phyloP scores from a whole-genome alignment of 345 rosid genomes.

The Pseudoturritis turrita region DNA sequence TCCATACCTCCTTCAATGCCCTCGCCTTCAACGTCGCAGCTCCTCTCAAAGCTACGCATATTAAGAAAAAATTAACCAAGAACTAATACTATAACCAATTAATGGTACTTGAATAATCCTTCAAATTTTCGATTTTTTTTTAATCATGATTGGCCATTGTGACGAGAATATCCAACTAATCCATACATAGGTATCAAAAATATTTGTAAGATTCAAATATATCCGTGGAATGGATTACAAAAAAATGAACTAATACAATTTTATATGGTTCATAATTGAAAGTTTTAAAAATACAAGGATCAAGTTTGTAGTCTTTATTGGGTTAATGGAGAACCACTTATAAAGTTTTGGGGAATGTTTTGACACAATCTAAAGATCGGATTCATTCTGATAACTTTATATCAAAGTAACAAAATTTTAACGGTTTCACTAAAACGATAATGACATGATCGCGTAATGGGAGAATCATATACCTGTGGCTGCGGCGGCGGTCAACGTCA shows the following conservation, averaged over 20 bases:
- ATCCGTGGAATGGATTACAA: too few relatives aligned
- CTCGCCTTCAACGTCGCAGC: slow-evolving; percentile 91
- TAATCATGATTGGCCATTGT: neutral
- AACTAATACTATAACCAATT: neutral
- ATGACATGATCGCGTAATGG: neutral
- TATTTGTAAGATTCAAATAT: too few relatives aligned
- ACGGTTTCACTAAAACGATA: neutral
- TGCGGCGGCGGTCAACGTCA: slow-evolving; percentile 82
- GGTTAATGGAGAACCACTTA: neutral
- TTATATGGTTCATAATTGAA: neutral
- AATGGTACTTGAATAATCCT: too few relatives aligned
- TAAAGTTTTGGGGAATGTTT: neutral
- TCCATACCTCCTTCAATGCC: slow-evolving; percentile 94
- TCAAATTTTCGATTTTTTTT: too few relatives aligned
- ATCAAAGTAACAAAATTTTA: neutral
- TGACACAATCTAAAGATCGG: neutral
- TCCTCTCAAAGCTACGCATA: slow-evolving; percentile 73
- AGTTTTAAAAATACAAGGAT: neutral
- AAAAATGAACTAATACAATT: neutral
- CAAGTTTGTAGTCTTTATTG: neutral
- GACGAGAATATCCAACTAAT: neutral
- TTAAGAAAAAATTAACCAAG: neutral
- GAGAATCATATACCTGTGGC: slow-evolving; percentile 60
- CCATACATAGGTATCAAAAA: neutral
- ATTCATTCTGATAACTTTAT: neutral